These are phyloP conservation scores for Ustanciosporium gigantosporum DNA, from an alignment of 1,284 basidiomycete species.

Conservation along the genomic window DNA sequence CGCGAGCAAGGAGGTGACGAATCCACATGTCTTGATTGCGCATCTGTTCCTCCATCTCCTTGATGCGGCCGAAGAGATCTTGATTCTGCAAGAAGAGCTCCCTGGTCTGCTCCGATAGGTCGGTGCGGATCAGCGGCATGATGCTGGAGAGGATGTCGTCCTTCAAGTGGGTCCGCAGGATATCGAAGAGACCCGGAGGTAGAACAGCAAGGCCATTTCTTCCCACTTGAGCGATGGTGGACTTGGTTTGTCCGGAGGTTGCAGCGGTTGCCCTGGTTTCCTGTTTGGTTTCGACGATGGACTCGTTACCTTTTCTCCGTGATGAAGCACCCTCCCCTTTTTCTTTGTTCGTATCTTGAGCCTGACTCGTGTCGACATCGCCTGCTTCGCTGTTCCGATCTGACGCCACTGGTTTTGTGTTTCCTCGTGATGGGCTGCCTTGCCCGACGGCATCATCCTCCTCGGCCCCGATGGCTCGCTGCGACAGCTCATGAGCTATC, in stretches of 20 bases:
- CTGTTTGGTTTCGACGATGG: background rate
- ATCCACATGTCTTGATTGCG: conserved; percentile 38
- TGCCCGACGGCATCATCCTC: background rate
- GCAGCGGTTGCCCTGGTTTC: background rate
- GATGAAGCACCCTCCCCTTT: too few relatives aligned
- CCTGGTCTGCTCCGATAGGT: conserved; percentile 35
- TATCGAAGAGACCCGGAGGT: conserved; percentile 36
- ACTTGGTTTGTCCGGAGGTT: background rate
- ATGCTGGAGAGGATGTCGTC: conserved; percentile 36
- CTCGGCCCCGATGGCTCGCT: conserved; percentile 5
- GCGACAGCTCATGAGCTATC: conserved; percentile 29
- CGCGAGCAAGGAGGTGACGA: conserved; percentile 25
- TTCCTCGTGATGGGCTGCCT: background rate
- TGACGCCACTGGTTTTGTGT: background rate
- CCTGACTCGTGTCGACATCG: background rate
- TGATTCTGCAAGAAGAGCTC: conserved; percentile 41
- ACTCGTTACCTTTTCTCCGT: too few relatives aligned
- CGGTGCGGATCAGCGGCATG: conserved; percentile 37
- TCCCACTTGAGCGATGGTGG: conserved; percentile 34
- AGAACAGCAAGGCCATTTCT: conserved; percentile 40
- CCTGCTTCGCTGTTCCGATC: background rate
- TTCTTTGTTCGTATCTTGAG: background rate
- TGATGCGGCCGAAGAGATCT: conserved; percentile 28
- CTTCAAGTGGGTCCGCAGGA: conserved; percentile 31
- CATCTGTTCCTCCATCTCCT: conserved; percentile 36